Base-by-base conservation (phyloP, 2,329 filamentous ascomycete genomes). In the Eurotiales sp. region DNA sequence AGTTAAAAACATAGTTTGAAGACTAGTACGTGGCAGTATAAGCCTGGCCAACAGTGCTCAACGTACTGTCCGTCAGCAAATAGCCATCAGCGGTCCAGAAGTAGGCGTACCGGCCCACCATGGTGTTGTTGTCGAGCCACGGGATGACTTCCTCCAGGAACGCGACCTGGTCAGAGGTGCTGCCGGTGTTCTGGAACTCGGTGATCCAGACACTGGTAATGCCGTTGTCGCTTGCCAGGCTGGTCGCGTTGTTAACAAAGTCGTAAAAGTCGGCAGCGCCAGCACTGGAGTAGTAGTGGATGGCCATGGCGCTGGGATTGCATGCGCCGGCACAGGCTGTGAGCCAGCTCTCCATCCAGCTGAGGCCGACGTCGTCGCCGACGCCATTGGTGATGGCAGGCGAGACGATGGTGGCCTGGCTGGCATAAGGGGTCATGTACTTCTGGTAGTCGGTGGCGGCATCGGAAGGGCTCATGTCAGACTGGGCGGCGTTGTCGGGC, bases 181-280 rank as follows among this genome's bases (percentile, higher is more conserved):
- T 49, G 12, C 62, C 55, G 21, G 59, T 65, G 34, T 70, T 64
- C 8, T 65, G 69, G 55, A 75, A 76, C 58, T 77, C 74, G 1
- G 74, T 72, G 15, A 76, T 54, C 74, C 74, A 77, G 53, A 76
- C 64, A 42, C 70, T 66, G n/a, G 58, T 40, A 27, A 76, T 64
- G 17, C 56, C 58, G 46, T 72, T 58, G 11, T 63, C 43, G 3
- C 50, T 36, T 1, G 69, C 72, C 8, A 71, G 56, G 8, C 56
- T 46, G 48, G 70, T 64, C 15, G 72, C 69, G 39, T 67, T 51
- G 11, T 58, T 49, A 36, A 75, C 64, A 34, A 49, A 48, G 41
- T 55, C 50, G 32, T 29, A 44, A 12, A 52, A 52, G 11, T 49
- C 30, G 12, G 45, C 40, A 10, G 40, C 17, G 19, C 36, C 25